Conservation (phyloP, 257 asterid species). For the Solanum appendiculatum region DNA sequence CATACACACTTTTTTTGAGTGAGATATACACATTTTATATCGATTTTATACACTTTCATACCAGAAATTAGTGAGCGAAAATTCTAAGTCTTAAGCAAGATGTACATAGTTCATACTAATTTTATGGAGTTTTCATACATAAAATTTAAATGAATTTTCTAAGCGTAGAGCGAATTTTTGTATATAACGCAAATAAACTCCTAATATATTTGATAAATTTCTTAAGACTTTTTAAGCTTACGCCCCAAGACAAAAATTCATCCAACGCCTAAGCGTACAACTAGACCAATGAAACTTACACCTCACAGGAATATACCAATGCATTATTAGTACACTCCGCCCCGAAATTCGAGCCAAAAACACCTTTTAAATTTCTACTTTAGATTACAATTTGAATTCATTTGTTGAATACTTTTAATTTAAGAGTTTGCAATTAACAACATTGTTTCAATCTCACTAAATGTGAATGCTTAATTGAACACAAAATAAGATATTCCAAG, state of each 20-base stretch:
- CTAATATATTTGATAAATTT: background rate
- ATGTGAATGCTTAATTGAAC: background rate
- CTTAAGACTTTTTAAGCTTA: no score
- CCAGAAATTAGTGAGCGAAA: background rate
- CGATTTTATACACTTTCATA: no score
- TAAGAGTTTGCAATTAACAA: background rate
- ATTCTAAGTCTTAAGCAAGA: background rate
- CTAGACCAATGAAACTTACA: background rate
- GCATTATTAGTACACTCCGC: rapidly evolving
- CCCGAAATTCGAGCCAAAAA: no score
- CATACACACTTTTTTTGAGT: no score
- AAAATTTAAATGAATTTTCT: no score
- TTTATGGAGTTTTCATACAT: no score
- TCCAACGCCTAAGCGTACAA: background rate
- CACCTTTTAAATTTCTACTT: no score
- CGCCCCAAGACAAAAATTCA: no score
- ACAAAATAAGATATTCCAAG: background rate
- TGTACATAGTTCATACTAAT: no score
- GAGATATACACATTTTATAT: background rate
- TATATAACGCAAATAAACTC: background rate
- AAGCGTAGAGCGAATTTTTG: no score
- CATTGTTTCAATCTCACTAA: background rate
- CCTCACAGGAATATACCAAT: rapidly evolving
- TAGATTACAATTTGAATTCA: background rate
- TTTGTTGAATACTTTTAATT: background rate